These are phyloP conservation scores for Clonostachys chloroleuca DNA, from an alignment of 2,329 filamentous ascomycete genomes.

Conservation along the genomic window DNA sequence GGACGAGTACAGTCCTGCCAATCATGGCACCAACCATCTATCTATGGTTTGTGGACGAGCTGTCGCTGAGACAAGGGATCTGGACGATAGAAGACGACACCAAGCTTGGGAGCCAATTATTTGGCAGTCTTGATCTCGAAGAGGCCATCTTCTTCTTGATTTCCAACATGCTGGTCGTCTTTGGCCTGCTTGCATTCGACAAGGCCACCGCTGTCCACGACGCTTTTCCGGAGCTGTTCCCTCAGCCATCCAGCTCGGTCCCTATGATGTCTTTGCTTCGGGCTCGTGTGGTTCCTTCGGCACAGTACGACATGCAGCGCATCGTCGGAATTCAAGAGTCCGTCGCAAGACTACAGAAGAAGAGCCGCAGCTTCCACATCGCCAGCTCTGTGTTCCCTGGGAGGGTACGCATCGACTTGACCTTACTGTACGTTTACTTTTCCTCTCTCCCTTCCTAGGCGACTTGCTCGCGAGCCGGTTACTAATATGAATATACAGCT, in stretches of 20 bases:
- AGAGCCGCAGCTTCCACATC: constrained; percentile 71
- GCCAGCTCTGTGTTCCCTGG: constrained; percentile 67
- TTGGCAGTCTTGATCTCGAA: constrained; percentile 65
- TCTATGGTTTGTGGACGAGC: constrained; percentile 68
- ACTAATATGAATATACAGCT: constrained; percentile 22
- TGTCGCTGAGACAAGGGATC: constrained; percentile 62
- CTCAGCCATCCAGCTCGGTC: constrained; percentile 33
- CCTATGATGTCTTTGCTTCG: constrained; percentile 45
- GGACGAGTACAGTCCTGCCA: constrained; percentile 51
- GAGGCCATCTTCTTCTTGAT: constrained; percentile 71
- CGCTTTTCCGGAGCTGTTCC: constrained; percentile 56
- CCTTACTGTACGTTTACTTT: constrained; percentile 47
- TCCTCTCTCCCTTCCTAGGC: too few species aligned
- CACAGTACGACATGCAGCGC: constrained; percentile 51
- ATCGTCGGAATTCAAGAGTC: constrained; percentile 56
- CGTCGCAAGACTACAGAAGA: constrained; percentile 50
- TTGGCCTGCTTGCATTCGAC: constrained; percentile 65
- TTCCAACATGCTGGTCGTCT: constrained; percentile 66
- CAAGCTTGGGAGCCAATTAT: constrained; percentile 60
- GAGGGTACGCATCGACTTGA: constrained; percentile 61
- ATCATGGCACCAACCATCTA: constrained; percentile 63
- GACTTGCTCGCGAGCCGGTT: neutral
- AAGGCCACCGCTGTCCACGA: constrained; percentile 62
- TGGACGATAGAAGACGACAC: constrained; percentile 68
- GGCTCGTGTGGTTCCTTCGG: constrained; percentile 39